A percentile compares a stretch with the other conserved stretches of the same genome.
Conservation (phyloP, 2,329 filamentous ascomycete genomes). For the Pyrenophora graminea region DNA sequence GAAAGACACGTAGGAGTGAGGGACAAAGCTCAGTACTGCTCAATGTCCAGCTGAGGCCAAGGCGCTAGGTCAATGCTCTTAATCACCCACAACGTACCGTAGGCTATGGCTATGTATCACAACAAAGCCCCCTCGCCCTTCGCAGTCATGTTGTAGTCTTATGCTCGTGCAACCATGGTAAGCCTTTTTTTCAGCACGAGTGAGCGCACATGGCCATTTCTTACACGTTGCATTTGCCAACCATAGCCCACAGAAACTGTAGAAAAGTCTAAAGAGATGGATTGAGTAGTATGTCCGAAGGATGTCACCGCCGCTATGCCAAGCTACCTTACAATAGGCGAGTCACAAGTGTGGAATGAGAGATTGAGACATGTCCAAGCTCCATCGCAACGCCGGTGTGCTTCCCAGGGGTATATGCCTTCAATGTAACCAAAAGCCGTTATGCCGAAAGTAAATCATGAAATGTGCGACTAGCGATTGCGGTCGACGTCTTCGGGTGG, state of each 20-base stretch:
- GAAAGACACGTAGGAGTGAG: neutral
- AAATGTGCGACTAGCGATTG: conserved; percentile 31
- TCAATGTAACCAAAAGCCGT: conserved; percentile 20
- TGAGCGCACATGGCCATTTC: neutral
- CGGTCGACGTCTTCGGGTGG: conserved; percentile 41
- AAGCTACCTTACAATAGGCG: neutral
- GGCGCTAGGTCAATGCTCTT: neutral
- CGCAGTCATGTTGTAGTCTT: neutral
- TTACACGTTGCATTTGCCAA: neutral
- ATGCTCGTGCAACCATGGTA: neutral
- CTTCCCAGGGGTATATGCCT: conserved; percentile 21
- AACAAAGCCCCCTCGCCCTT: neutral
- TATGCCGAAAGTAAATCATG: conserved; percentile 7
- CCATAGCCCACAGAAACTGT: neutral
- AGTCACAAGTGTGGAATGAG: neutral
- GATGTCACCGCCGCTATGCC: neutral
- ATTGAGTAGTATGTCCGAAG: conserved; percentile 1
- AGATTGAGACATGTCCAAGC: neutral
- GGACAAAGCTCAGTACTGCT: neutral
- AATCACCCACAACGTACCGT: neutral
- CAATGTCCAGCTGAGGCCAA: conserved; percentile 4
- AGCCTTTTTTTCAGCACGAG: neutral
- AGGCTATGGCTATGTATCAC: neutral
- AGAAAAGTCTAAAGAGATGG: neutral
- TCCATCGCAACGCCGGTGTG: conserved; percentile 16